Evolutionary conservation across 148 eudicot species (phyloP).

Genomic region (Bassia scoparia): DNA sequence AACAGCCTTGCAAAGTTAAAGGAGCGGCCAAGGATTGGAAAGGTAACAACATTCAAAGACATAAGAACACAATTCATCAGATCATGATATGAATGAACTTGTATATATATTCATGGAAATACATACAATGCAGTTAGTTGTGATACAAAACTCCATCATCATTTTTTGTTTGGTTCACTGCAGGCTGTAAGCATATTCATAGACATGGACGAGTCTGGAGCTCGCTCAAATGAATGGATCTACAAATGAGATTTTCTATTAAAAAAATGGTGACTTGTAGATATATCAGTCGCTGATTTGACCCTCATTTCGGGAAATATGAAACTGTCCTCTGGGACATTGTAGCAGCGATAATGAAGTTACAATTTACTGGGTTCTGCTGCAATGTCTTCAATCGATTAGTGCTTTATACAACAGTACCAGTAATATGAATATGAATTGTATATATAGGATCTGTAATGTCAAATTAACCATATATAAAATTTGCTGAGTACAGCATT

Average conservation of each 20-base stretch:
- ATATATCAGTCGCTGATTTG: background rate
- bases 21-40: constrained; percentile 94
- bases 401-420: background rate
- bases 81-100: background rate
- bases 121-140: background rate
- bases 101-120: background rate
- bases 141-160: background rate
- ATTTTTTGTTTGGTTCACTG: constrained; percentile 10
- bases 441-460: background rate
- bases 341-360: background rate
- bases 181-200: constrained; percentile 97
- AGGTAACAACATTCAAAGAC: constrained; percentile 47
- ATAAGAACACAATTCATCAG: background rate
- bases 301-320: background rate
- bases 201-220: constrained; percentile 91
- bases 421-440: background rate
- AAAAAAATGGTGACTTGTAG: background rate
- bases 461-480: background rate
- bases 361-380: background rate
- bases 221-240: constrained; percentile 93
- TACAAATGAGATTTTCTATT: constrained; percentile 42
- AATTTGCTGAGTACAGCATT: background rate
- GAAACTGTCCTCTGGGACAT: background rate
- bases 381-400: background rate
- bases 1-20: constrained; percentile 67